These are phyloP conservation scores for maize (Zea mays) DNA, from an alignment of 176 grass and related monocot genomes.

Conservation along the genomic window DNA sequence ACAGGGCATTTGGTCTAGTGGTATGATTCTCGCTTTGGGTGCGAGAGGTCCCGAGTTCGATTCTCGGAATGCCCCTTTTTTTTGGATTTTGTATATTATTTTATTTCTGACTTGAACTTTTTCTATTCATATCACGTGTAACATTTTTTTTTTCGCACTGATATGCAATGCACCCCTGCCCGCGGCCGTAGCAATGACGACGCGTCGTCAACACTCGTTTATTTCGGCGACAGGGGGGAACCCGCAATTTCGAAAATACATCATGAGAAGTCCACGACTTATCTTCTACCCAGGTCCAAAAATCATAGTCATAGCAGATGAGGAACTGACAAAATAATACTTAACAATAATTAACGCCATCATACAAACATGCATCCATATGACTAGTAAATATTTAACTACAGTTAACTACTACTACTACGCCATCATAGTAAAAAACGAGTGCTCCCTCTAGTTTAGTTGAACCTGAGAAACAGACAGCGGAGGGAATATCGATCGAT, in stretches of 20 bases:
- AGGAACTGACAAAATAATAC: background rate
- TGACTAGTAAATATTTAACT: background rate
- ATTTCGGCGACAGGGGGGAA: too few species aligned
- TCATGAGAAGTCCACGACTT: background rate
- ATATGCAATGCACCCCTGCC: too few species aligned
- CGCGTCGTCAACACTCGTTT: too few species aligned
- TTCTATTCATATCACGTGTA: too few species aligned
- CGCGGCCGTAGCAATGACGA: too few species aligned
- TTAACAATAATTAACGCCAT: background rate
- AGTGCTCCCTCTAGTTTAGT: background rate
- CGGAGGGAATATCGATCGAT: background rate
- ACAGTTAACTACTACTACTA: background rate
- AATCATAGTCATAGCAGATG: background rate
- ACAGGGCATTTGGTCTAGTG: constrained; percentile 95
- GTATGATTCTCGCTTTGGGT: constrained; percentile 99
- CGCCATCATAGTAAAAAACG: background rate
- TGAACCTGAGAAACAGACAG: too few species aligned
- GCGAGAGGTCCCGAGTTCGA: constrained; percentile 96
- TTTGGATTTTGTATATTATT: too few species aligned
- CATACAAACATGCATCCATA: background rate
- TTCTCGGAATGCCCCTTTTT: constrained; percentile 88
- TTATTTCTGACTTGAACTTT: too few species aligned
- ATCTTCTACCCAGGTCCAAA: background rate
- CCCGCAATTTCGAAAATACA: too few species aligned
- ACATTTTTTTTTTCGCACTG: too few species aligned